Conservation (phyloP, 2,329 filamentous ascomycete genomes). For the Zymoseptoria crescenta region DNA sequence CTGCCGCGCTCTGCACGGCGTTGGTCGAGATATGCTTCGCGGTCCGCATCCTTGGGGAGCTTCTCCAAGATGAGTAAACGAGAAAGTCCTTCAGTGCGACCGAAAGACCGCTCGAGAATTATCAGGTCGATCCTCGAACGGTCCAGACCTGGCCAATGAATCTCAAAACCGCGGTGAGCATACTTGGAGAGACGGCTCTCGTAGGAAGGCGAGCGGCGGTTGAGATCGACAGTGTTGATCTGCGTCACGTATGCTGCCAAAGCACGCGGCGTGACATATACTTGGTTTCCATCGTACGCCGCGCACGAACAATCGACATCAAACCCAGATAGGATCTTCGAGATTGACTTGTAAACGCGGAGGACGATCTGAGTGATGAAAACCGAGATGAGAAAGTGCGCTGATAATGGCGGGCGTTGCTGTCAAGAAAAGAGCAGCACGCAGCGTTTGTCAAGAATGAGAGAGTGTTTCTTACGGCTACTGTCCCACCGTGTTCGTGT, state of each 20-base stretch:
- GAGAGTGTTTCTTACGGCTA: too few relatives aligned
- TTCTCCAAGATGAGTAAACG: conserved; percentile 72
- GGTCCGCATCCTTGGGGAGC: conserved; percentile 59
- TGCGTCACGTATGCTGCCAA: conserved; percentile 74
- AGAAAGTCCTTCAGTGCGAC: conserved; percentile 66
- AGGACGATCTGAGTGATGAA: too few relatives aligned
- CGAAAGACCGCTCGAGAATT: conserved; percentile 76
- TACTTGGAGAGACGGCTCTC: conserved; percentile 84
- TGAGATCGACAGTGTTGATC: conserved; percentile 71
- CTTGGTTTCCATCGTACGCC: conserved; percentile 72
- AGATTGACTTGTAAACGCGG: conserved; percentile 73
- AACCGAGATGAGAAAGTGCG: too few relatives aligned
- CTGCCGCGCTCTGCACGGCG: conserved; percentile 65
- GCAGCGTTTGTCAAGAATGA: too few relatives aligned
- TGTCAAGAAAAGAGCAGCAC: too few relatives aligned
- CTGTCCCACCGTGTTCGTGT: too few relatives aligned
- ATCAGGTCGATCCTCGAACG: conserved; percentile 73
- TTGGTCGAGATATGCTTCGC: conserved; percentile 63
- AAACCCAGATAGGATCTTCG: conserved; percentile 80
- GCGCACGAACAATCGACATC: conserved; percentile 80
- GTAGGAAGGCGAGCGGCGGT: conserved; percentile 73
- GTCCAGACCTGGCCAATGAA: conserved; percentile 69
- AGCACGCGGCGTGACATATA: conserved; percentile 70
- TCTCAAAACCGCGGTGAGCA: conserved; percentile 74
- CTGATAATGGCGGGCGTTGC: too few relatives aligned